Base-by-base conservation (phyloP, 108 stramenopile genomes). In the Discostella stelligeroides region DNA sequence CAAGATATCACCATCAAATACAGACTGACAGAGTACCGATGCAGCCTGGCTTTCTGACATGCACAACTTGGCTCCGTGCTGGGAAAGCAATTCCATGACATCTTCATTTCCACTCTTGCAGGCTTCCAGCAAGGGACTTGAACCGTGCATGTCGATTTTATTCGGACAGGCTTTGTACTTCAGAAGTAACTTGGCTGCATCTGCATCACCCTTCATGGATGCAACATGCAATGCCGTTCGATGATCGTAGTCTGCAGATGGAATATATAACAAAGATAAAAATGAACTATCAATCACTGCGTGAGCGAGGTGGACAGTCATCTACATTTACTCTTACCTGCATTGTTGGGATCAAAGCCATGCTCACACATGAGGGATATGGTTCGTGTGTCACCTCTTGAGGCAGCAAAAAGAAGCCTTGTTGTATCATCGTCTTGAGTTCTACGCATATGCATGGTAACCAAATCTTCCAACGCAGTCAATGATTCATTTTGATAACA, bases 151-250 rank as follows among this genome's bases (percentile, higher is more conserved):
- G 57, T 90, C 88, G 24, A 62, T 62, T 43, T 84, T 23, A 54
- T 89, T 89, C 13, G 88, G 86, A 60, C 84, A 46, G 6, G 86
- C 88, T 4, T 69, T 62, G 60, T 60, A 90, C 14, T 85, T 65
- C 51, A 90, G 45, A 9, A 90, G 54, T 43, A 77, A 21, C 41
- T 57, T 56, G 18, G 82, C 86, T 12, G 76, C 85, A 54, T 87
- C 88, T 38, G 79, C 64, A 70, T 86, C 83, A 0, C 88, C 88
- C 51, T 87, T 87, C 86, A 86, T 87, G 23, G 85, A 67, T 25
- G 86, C 84, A 4, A 90, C 88, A 86, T 87, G 87, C 27, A 90
- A 40, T 23, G 88, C 88, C 24, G 88, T 86, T 34, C 88, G 69
- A 40, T 68, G 46, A 68, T 90, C 88, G 48, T 90, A 90, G 57